Percentiles rank a stretch among this genome's conserved stretches.
phyloP scores from a whole-genome alignment of 2,329 filamentous ascomycete species.

The Xylaria sp. region DNA sequence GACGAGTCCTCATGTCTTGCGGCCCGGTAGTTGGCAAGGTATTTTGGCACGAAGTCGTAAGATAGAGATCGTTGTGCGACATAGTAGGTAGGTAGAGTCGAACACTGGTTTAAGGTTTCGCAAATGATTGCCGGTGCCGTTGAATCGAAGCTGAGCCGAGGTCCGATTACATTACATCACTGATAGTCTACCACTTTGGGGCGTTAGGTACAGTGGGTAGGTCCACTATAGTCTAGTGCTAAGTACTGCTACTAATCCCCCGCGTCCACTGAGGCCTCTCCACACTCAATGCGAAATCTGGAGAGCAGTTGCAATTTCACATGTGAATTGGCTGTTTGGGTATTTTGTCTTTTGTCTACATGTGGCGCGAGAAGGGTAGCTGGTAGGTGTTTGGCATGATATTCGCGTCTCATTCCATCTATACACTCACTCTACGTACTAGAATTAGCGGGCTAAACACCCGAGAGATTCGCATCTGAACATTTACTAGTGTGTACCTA shows the following conservation, averaged over 20 bases:
- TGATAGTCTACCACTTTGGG: background rate
- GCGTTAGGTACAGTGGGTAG: background rate
- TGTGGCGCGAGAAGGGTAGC: background rate
- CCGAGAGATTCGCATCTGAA: too few species aligned
- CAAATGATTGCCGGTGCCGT: constrained; percentile 10
- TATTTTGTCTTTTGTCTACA: background rate
- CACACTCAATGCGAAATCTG: constrained; percentile 2
- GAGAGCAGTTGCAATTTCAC: constrained; percentile 12
- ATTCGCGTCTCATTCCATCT: background rate
- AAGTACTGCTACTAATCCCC: background rate
- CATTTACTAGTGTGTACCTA: too few species aligned
- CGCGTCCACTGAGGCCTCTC: constrained; percentile 11
- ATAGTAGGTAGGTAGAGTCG: background rate
- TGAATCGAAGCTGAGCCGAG: constrained; percentile 40
- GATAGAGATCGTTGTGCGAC: background rate
- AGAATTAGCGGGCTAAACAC: too few species aligned
- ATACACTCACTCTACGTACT: background rate
- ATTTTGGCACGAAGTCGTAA: background rate
- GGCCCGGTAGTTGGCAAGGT: background rate
- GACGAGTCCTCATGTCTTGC: constrained; percentile 20
- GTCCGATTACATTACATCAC: constrained; percentile 49
- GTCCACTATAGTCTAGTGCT: background rate
- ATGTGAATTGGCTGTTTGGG: constrained; percentile 15
- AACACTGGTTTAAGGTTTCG: constrained; percentile 30
- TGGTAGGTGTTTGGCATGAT: background rate